These are phyloP conservation scores for Microsporum canis DNA, from an alignment of 2,329 filamentous ascomycete species.

Conservation along the genomic window DNA sequence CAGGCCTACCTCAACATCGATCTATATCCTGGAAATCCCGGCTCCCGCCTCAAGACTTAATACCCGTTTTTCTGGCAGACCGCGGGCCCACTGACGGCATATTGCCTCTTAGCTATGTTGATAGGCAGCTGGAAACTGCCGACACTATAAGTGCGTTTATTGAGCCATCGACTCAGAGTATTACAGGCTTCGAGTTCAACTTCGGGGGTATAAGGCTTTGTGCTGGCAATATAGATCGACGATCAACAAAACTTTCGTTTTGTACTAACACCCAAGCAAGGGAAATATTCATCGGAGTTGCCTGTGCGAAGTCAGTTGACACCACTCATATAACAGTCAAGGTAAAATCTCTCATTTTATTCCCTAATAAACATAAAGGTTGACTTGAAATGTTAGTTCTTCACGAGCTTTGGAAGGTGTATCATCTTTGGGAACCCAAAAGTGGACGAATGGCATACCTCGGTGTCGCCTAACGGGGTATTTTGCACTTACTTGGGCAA, in stretches of 20 bases:
- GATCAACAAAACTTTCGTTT: slow-evolving; percentile 1
- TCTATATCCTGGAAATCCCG: neutral
- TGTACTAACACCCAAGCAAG: neutral
- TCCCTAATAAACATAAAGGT: neutral
- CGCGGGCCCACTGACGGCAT: neutral
- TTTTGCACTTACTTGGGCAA: neutral
- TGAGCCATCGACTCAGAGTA: neutral
- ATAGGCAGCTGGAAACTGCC: neutral
- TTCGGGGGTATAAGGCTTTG: neutral
- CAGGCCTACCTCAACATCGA: neutral
- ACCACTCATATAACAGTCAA: neutral
- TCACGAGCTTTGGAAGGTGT: slow-evolving; percentile 3
- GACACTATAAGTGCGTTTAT: slow-evolving; percentile 1
- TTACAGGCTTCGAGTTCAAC: neutral
- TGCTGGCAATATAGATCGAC: neutral
- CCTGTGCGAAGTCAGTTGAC: neutral
- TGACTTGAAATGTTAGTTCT: neutral
- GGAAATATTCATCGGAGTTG: neutral
- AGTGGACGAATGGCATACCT: neutral
- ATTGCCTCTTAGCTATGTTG: neutral
- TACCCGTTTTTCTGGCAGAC: neutral
- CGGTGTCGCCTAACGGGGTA: neutral
- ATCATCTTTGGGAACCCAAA: neutral
- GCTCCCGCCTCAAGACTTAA: neutral
- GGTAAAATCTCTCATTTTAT: neutral